These are phyloP conservation scores for Suillus placidus DNA, from an alignment of 768 basidiomycete species.

Conservation along the genomic window DNA sequence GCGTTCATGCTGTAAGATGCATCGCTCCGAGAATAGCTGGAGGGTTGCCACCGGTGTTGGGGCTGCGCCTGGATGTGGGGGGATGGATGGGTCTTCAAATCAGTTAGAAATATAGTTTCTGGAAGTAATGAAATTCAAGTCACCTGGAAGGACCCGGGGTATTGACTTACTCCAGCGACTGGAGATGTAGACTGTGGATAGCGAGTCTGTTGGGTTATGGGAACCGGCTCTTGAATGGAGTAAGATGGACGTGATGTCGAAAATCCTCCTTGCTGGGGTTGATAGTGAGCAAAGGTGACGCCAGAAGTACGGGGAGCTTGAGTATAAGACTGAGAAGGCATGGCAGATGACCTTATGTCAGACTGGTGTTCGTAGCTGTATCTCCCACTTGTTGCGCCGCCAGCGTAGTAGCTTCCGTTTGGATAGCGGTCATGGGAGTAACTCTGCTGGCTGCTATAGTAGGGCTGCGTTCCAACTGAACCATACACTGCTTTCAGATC, in stretches of 20 bases:
- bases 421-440: slow-evolving; percentile 21
- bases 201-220: slow-evolving; percentile 19
- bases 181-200: slow-evolving; percentile 21
- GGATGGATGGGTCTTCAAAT: slow-evolving; percentile 16
- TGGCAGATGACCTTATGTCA: slow-evolving; percentile 18
- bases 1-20: slow-evolving; percentile 24
- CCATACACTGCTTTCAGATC: slow-evolving; percentile 13
- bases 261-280: slow-evolving; percentile 40
- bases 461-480: slow-evolving; percentile 14
- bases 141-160: slow-evolving; percentile 32
- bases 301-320: slow-evolving; percentile 25
- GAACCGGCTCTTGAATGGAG: slow-evolving; percentile 22
- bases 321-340: slow-evolving; percentile 18
- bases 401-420: slow-evolving; percentile 20
- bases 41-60: slow-evolving; percentile 15
- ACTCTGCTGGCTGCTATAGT: slow-evolving; percentile 18
- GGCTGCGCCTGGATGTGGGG: slow-evolving; percentile 28
- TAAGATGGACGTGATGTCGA: slow-evolving; percentile 37
- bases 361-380: slow-evolving; percentile 28
- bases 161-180: slow-evolving; percentile 21
- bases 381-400: slow-evolving; percentile 19
- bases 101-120: slow-evolving; percentile 12
- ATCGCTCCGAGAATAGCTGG: slow-evolving; percentile 29
- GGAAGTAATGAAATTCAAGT: neutral
- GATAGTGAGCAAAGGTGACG: slow-evolving; percentile 42